These are phyloP conservation scores for Cronartium quercuum DNA, from an alignment of 1,284 basidiomycete species.

Conservation along the genomic window DNA sequence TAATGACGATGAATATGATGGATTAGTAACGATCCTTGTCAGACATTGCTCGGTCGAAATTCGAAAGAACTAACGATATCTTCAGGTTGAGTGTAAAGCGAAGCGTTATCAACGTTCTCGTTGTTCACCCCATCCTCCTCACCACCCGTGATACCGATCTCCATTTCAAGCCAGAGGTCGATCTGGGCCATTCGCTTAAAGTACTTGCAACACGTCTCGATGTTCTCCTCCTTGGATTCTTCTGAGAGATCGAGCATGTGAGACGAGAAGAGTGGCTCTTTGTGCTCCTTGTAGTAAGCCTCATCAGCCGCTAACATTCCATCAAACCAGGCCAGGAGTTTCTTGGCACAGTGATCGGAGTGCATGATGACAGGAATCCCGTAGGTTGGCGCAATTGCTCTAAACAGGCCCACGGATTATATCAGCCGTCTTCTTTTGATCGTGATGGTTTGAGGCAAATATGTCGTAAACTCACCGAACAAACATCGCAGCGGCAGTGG, in stretches of 20 bases:
- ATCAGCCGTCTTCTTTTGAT: neutral
- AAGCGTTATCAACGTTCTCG: slow-evolving; percentile 80
- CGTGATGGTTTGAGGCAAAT: slow-evolving; percentile 61
- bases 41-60: neutral
- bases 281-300: slow-evolving; percentile 81
- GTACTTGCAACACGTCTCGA: slow-evolving; percentile 86
- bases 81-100: slow-evolving; percentile 95
- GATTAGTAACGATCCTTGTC: neutral
- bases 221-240: slow-evolving; percentile 96
- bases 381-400: slow-evolving; percentile 42
- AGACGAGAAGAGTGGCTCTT: slow-evolving; percentile 76
- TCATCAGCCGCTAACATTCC: slow-evolving; percentile 95
- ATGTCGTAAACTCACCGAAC: slow-evolving; percentile 57
- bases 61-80: slow-evolving; percentile 57
- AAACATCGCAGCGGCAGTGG: slow-evolving; percentile 86
- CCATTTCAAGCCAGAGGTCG: slow-evolving; percentile 98
- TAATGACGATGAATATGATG: neutral
- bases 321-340: slow-evolving; percentile 98
- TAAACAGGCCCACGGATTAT: neutral
- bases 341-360: slow-evolving; percentile 98
- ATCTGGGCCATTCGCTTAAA: slow-evolving; percentile 90
- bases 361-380: slow-evolving; percentile 82
- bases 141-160: slow-evolving; percentile 99
- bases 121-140: slow-evolving; percentile 89
- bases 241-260: slow-evolving; percentile 99